Conservation (phyloP, 768 basidiomycete genomes). For the Hortiboletus campestris region DNA sequence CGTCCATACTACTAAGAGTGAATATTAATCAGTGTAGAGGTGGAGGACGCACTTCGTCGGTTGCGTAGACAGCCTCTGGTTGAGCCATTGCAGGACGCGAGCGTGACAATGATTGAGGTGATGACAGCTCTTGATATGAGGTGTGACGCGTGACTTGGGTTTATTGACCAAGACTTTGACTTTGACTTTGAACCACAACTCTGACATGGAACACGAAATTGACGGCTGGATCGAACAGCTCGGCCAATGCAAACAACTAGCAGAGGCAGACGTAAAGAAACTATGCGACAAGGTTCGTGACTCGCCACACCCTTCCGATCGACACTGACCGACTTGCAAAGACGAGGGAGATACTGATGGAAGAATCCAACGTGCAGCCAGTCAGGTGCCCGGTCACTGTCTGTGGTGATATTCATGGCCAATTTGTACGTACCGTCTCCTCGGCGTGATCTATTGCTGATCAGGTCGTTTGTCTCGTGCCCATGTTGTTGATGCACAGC, state of each 20-base stretch:
- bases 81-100: slow-evolving; percentile 30
- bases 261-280: slow-evolving; percentile 93
- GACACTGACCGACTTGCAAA: slow-evolving; percentile 35
- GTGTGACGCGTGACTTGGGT: slow-evolving; percentile 30
- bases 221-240: slow-evolving; percentile 97
- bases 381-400: slow-evolving; percentile 99
- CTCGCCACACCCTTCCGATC: slow-evolving; percentile 7
- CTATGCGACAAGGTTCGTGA: slow-evolving; percentile 92
- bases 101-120: slow-evolving; percentile 26
- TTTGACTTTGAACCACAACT: slow-evolving; percentile 14
- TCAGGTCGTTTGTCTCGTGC: slow-evolving; percentile 13
- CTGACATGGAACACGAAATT: slow-evolving; percentile 65
- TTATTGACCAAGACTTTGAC: slow-evolving; percentile 23
- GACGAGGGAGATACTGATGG: slow-evolving; percentile 98
- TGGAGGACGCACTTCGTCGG: slow-evolving; percentile 66
- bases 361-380: slow-evolving; percentile 98
- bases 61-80: slow-evolving; percentile 76
- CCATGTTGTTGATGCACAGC: slow-evolving; percentile 48
- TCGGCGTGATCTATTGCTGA: slow-evolving; percentile 25
- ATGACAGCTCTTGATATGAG: slow-evolving; percentile 13
- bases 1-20: slow-evolving; percentile 69
- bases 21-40: background rate
- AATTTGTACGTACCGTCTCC: slow-evolving; percentile 80
- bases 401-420: slow-evolving; percentile 99
- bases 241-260: slow-evolving; percentile 94